Conservation (phyloP, 345 rosid genomes). For the Murraya koenigii region DNA sequence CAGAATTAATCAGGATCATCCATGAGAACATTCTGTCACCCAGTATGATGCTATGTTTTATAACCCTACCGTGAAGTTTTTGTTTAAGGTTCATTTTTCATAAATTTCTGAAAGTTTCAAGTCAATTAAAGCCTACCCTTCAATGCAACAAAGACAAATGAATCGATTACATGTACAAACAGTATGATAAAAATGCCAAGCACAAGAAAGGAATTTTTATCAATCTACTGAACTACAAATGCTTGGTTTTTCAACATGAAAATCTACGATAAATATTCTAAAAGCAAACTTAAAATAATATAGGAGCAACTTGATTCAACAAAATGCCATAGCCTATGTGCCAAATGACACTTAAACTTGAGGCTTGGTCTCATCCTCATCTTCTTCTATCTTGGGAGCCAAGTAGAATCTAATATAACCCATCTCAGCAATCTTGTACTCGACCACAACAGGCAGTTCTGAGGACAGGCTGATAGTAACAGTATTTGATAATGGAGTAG, state of each 20-base stretch:
- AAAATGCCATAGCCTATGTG: not conserved
- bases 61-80: not conserved
- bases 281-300: slow-evolving; percentile 7
- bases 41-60: not conserved
- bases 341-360: slow-evolving; percentile 1
- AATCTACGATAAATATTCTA: not conserved
- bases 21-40: not conserved
- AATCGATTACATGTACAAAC: not conserved
- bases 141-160: not conserved
- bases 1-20: not conserved
- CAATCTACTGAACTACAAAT: slow-evolving; percentile 1
- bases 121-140: not conserved
- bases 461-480: slow-evolving; percentile 94
- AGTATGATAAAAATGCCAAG: not conserved
- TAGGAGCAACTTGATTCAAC: not conserved
- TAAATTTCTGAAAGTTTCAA: not conserved
- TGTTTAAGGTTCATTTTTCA: not conserved
- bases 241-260: not conserved
- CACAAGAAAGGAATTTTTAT: not conserved
- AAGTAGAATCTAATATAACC: slow-evolving; percentile 88
- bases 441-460: slow-evolving; percentile 93
- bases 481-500: slow-evolving; percentile 75
- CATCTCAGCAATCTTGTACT: slow-evolving; percentile 99
- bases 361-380: slow-evolving; percentile 80
- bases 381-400: slow-evolving; percentile 99